phyloP scores from a whole-genome alignment of 2,329 filamentous ascomycete species.

The Rhynchosporium secalis region DNA sequence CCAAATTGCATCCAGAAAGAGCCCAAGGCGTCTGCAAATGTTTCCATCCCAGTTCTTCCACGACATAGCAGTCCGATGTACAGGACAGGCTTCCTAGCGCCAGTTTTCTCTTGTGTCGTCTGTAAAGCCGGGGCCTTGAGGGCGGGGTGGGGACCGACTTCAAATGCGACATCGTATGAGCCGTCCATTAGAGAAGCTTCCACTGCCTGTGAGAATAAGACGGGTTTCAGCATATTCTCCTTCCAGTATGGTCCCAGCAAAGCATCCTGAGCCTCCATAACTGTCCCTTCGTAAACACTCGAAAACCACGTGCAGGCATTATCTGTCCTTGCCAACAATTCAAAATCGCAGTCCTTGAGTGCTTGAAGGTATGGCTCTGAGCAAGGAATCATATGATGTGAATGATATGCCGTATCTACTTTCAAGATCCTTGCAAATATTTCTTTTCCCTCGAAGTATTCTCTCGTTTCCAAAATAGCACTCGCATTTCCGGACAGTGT shows the following conservation, averaged over 20 bases:
- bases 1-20: conserved; percentile 31
- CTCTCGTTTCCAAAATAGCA: conserved; percentile 23
- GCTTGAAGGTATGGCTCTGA: conserved; percentile 23
- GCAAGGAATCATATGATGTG: conserved; percentile 32
- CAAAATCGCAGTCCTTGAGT: conserved; percentile 21
- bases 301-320: conserved; percentile 39
- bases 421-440: conserved; percentile 30
- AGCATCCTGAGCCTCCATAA: conserved; percentile 1
- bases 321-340: conserved; percentile 35
- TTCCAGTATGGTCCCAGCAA: conserved; percentile 28
- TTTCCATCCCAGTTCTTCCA: conserved; percentile 22
- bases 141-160: conserved; percentile 42
- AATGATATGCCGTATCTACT: conserved; percentile 37
- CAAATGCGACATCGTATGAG: conserved; percentile 28
- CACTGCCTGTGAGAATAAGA: conserved; percentile 47
- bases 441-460: conserved; percentile 18
- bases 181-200: conserved; percentile 8
- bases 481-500: conserved; percentile 37
- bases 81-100: conserved; percentile 7
- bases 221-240: conserved; percentile 45
- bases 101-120: conserved; percentile 16
- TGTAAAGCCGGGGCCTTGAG: conserved; percentile 37
- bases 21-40: conserved; percentile 29
- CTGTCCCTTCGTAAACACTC: conserved; percentile 15
- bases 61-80: conserved; percentile 19